Conservation (phyloP, 1,284 basidiomycete genomes). For the Cryptococcus depauperatus region DNA sequence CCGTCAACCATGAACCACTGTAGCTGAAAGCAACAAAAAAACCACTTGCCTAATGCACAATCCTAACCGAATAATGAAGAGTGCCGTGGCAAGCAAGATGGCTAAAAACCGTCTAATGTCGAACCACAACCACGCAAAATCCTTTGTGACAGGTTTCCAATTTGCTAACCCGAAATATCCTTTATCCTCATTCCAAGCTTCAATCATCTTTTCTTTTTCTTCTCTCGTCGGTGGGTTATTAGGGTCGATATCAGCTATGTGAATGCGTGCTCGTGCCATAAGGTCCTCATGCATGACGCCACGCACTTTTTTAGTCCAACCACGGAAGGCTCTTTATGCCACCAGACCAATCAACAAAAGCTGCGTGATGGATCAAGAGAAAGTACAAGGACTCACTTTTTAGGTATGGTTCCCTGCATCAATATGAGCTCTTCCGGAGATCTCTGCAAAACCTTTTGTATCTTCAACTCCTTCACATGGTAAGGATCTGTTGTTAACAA, state of each 20-base stretch:
- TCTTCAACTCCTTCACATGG: slow-evolving; percentile 7
- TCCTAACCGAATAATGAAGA: slow-evolving; percentile 17
- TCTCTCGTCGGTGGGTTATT: slow-evolving; percentile 5
- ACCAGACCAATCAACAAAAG: neutral
- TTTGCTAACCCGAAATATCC: slow-evolving; percentile 18
- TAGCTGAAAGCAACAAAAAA: neutral
- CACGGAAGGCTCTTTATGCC: slow-evolving; percentile 4
- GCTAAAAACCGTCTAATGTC: slow-evolving; percentile 16
- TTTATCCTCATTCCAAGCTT: slow-evolving; percentile 9
- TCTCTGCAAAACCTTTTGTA: slow-evolving; percentile 15
- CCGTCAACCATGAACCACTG: neutral
- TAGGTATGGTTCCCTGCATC: slow-evolving; percentile 4
- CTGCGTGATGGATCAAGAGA: neutral
- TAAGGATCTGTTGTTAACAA: neutral
- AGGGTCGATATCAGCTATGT: slow-evolving; percentile 5
- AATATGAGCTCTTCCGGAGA: slow-evolving; percentile 1
- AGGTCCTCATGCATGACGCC: slow-evolving; percentile 4
- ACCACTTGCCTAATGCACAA: no score
- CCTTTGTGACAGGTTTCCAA: slow-evolving; percentile 14
- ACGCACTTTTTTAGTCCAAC: slow-evolving; percentile 11
- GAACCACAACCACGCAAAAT: slow-evolving; percentile 19
- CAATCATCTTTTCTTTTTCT: slow-evolving; percentile 10
- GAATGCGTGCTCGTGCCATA: slow-evolving; percentile 6
- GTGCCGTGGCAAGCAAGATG: slow-evolving; percentile 6
- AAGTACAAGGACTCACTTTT: slow-evolving; percentile 3